Conservation (phyloP, 306 rosid genomes). For the Rosa lucieae region DNA sequence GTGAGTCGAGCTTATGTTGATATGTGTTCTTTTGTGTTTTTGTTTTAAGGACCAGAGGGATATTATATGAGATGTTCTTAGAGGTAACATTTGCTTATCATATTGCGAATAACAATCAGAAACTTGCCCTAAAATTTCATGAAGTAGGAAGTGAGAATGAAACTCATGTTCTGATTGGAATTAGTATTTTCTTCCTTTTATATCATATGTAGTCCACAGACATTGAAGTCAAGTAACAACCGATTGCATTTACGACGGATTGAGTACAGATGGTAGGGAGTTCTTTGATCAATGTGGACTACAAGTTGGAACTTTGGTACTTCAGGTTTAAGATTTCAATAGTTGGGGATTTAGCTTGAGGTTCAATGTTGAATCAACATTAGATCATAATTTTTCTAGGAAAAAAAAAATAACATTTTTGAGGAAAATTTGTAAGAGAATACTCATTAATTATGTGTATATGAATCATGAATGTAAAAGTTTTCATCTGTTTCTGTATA, state of each 20-base stretch:
- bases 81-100: not conserved
- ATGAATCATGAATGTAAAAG: conserved; percentile 17
- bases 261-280: not conserved
- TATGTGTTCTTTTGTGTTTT: not conserved
- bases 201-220: not conserved
- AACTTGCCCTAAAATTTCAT: not conserved
- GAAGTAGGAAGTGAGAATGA: not conserved
- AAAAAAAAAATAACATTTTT: not conserved
- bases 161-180: not conserved
- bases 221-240: not conserved
- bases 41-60: not conserved
- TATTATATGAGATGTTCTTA: not conserved
- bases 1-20: conserved; percentile 34
- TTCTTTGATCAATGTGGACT: conserved; percentile 1
- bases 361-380: not conserved
- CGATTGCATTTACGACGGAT: not conserved
- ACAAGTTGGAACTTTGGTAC: not conserved
- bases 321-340: not conserved
- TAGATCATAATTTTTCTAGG: not conserved
- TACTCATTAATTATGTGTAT: not conserved
- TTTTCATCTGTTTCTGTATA: conserved; percentile 16
- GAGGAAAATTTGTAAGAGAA: not conserved
- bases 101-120: not conserved
- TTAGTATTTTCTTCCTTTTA: not conserved
- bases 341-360: not conserved